These are phyloP conservation scores for Isatis lusitanica DNA, from an alignment of 441 rosid genomes.

Conservation along the genomic window DNA sequence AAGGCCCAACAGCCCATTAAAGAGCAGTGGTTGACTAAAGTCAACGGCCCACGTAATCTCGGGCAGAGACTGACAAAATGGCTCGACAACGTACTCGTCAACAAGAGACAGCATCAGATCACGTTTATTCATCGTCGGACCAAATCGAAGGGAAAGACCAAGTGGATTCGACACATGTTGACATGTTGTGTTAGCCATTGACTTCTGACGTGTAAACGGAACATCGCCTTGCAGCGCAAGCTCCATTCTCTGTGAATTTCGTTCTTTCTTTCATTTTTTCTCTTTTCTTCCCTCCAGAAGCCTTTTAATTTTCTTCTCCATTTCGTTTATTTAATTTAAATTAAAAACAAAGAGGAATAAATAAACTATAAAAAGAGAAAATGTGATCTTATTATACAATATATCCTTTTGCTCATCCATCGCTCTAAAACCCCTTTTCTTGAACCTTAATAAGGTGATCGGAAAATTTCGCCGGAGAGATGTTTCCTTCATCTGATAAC, in stretches of 20 bases:
- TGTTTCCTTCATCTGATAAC: constrained; percentile 37
- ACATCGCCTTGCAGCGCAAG: constrained; percentile 29
- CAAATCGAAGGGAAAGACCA: neutral
- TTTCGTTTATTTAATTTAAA: neutral
- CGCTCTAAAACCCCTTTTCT: too few species aligned
- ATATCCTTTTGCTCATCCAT: too few species aligned
- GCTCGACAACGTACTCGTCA: too few species aligned
- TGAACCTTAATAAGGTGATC: too few species aligned
- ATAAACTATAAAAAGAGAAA: neutral
- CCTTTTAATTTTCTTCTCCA: neutral
- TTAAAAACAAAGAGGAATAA: neutral
- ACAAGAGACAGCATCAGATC: neutral
- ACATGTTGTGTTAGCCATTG: neutral
- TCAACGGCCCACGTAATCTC: too few species aligned
- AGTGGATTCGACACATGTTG: neutral
- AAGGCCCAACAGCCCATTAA: too few species aligned
- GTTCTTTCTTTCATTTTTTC: neutral
- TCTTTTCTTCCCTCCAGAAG: neutral
- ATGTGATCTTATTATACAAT: too few species aligned
- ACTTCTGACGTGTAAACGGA: constrained; percentile 14
- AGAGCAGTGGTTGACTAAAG: too few species aligned
- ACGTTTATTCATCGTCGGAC: neutral
- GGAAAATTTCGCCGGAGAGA: neutral
- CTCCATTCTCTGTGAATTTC: constrained; percentile 21
- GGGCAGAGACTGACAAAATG: neutral